Base-by-base conservation (phyloP, 2,329 filamentous ascomycete species). In the Leptographium flavum region DNA sequence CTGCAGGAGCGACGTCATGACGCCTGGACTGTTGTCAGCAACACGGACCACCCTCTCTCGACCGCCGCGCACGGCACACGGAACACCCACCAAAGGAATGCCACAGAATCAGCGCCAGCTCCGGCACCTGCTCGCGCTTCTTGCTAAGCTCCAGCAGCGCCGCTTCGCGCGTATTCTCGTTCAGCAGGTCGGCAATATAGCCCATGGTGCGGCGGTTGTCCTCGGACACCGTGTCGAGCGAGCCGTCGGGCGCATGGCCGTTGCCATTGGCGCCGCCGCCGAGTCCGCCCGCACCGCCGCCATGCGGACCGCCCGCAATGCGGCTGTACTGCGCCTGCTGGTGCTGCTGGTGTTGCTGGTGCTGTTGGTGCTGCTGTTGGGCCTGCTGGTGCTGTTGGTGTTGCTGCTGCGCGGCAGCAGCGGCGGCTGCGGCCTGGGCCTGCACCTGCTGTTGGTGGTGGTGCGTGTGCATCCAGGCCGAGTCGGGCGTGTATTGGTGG, bases 61-160 rank as follows among this genome's bases (percentile, higher is more conserved):
- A 22, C 6, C 23, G 8, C 11, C n/a, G n/a, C n/a, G n/a, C n/a
- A n/a, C n/a, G n/a, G n/a, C 27, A 28, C 27, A 28, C 8, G 13
- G 27, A 3, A 8, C 44, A 64, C 78, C 52, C 76, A 94, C 90
- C 92, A 58, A 95, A 96, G 4, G 90, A 96, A 64, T 98, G 92
- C 92, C 92, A 98, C 50, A 98, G 71, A 50, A 98, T 94, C 56
- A 98, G 70, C 39, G 92, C 92, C 48, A 98, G 71, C 67, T 98
- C 92, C 1, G 92, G 90, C 15, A 98, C 92, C 64, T 96, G 92
- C 65, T 98, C 92, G 47, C 92, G 74, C 74, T 98, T 98, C 72
- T 98, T 98, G 68, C 90, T 96, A 43, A 98, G 73, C 64, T 98
- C 92, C 58, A 98, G 73, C 45, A 98, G 72, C 42, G 92, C 92